Conservation (phyloP, 2,329 filamentous ascomycete genomes). For the Pseudohalonectria lignicola region DNA sequence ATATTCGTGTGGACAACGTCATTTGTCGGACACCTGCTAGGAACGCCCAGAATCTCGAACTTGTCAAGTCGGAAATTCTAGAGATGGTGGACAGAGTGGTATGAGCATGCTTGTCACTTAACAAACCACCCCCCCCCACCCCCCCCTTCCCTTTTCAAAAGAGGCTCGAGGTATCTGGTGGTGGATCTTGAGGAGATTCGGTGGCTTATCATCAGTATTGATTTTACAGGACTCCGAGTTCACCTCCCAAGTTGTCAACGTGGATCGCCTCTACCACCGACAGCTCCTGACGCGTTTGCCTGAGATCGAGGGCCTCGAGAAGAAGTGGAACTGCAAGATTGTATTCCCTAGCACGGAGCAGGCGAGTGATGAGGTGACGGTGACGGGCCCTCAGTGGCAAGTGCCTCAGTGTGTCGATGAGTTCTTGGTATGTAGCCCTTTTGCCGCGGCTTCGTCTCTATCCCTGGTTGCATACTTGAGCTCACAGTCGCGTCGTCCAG, state of each 20-base stretch:
- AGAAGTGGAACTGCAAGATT: slow-evolving; percentile 99
- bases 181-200: neutral
- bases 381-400: slow-evolving; percentile 96
- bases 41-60: slow-evolving; percentile 91
- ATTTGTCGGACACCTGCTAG: slow-evolving; percentile 95
- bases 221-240: slow-evolving; percentile 84
- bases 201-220: too few relatives aligned
- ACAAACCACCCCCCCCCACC: too few relatives aligned
- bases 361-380: slow-evolving; percentile 89
- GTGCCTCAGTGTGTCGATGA: slow-evolving; percentile 94
- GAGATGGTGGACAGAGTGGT: slow-evolving; percentile 97
- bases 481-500: slow-evolving; percentile 23
- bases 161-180: too few relatives aligned
- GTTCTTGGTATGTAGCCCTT: slow-evolving; percentile 72
- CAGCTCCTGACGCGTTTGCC: slow-evolving; percentile 80
- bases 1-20: slow-evolving; percentile 97
- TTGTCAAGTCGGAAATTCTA: slow-evolving; percentile 97
- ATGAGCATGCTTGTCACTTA: too few relatives aligned
- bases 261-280: slow-evolving; percentile 91
- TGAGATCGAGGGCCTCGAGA: slow-evolving; percentile 90
- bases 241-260: slow-evolving; percentile 83
- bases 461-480: slow-evolving; percentile 3
- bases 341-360: slow-evolving; percentile 96
- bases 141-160: too few relatives aligned
- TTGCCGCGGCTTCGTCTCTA: too few relatives aligned